A percentile compares a stretch with the other conserved stretches of the same genome.
phyloP scores from a whole-genome alignment of 2,329 filamentous ascomycete species.

The Aspergillus phoenicis region DNA sequence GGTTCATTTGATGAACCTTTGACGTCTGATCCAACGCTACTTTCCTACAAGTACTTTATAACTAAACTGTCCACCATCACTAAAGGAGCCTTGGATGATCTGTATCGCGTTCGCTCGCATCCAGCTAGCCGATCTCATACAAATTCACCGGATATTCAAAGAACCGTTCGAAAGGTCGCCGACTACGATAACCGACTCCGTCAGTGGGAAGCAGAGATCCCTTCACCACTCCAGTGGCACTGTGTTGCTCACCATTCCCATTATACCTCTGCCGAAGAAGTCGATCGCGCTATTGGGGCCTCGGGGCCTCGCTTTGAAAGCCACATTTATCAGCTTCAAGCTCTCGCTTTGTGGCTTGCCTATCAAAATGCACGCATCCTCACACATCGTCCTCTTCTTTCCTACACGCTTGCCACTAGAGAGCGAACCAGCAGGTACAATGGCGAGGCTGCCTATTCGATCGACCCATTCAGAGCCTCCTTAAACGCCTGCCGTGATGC shows the following conservation, averaged over 20 bases:
- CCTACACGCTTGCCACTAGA: conserved; percentile 19
- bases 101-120: conserved; percentile 21
- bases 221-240: conserved; percentile 10
- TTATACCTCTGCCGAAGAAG: conserved; percentile 23
- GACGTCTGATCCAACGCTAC: conserved; percentile 16
- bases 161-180: conserved; percentile 13
- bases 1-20: conserved; percentile 11
- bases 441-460: no score
- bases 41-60: conserved; percentile 31
- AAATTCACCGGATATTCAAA: not conserved
- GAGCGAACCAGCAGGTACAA: no score
- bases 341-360: conserved; percentile 35
- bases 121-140: not conserved
- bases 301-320: conserved; percentile 26
- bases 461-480: conserved; percentile 11
- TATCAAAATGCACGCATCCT: conserved; percentile 40
- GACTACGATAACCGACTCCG: conserved; percentile 11
- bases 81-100: conserved; percentile 20
- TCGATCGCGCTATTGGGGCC: conserved; percentile 29
- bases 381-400: conserved; percentile 29
- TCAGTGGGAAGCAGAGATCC: conserved; percentile 23
- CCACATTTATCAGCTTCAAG: conserved; percentile 36
- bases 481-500: conserved; percentile 24
- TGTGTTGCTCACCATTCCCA: not conserved
- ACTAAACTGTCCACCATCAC: conserved; percentile 26